Evolutionary conservation across 345 rosid genomes (phyloP).

Genomic region (Crucihimalaya himalaica): DNA sequence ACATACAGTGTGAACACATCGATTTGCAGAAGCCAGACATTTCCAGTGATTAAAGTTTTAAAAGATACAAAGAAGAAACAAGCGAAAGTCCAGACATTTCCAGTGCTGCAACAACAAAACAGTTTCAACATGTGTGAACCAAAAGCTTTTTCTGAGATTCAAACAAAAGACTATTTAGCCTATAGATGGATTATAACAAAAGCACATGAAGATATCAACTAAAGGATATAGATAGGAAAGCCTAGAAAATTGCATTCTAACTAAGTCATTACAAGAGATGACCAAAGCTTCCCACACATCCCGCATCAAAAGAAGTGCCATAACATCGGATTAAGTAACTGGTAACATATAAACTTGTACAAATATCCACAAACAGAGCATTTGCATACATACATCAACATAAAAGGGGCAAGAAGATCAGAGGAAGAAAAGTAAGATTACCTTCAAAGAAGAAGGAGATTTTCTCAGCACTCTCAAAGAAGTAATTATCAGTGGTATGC

Average conservation of each 20-base stretch:
- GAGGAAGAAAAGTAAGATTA: conserved; percentile 27
- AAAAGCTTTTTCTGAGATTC: conserved; percentile 80
- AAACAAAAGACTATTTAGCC: background rate
- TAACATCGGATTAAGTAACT: background rate
- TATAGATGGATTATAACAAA: conserved; percentile 3
- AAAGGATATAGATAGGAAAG: background rate
- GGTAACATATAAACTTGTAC: no score
- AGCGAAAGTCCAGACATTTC: conserved; percentile 44
- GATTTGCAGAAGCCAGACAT: background rate
- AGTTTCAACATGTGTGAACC: conserved; percentile 18
- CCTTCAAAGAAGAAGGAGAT: conserved; percentile 97
- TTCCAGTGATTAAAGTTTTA: background rate
- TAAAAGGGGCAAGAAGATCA: background rate
- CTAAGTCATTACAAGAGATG: background rate
- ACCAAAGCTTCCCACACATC: background rate
- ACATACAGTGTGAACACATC: background rate
- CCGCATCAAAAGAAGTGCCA: conserved; percentile 6
- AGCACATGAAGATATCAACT: background rate
- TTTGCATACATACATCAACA: background rate
- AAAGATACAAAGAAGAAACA: conserved; percentile 5
- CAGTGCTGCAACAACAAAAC: conserved; percentile 56
- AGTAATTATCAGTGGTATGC: conserved; percentile 66
- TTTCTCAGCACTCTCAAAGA: conserved; percentile 85
- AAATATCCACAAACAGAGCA: background rate
- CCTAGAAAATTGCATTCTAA: background rate